phyloP scores from a whole-genome alignment of 2,329 filamentous ascomycete genomes.

The Blastomyces gilchristii region DNA sequence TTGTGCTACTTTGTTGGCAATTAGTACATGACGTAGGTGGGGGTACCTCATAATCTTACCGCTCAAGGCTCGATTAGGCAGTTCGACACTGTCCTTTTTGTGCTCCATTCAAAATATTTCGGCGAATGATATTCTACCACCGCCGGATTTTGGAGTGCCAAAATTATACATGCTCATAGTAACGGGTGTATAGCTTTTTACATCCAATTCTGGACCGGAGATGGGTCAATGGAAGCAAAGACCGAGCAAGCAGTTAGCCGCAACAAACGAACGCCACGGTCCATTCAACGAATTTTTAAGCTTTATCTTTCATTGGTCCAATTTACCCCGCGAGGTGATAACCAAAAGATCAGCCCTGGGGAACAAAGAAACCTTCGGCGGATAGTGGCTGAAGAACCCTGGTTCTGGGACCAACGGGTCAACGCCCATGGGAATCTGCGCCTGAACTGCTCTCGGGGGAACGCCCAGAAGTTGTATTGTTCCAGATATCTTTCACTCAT shows the following conservation, averaged over 20 bases:
- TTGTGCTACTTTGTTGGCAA: not conserved
- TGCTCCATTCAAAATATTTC: not conserved
- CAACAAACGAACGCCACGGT: not conserved
- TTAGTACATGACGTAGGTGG: not conserved
- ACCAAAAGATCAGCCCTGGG: not conserved
- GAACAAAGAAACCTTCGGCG: constrained; percentile 5
- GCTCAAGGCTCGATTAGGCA: constrained; percentile 1
- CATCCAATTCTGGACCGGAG: not conserved
- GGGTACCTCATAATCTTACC: not conserved
- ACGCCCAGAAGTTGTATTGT: constrained; percentile 1
- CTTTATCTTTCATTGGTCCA: not conserved
- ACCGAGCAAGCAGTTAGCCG: not conserved
- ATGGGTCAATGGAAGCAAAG: not conserved
- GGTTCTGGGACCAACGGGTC: constrained; percentile 5
- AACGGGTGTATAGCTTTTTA: not conserved
- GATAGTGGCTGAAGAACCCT: constrained; percentile 5
- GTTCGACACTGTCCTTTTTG: constrained; percentile 2
- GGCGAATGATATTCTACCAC: not conserved
- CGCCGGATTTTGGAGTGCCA: not conserved
- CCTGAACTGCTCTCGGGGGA: not conserved
- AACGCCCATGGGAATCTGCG: not conserved
- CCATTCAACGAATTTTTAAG: not conserved
- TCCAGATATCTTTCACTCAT: not conserved
- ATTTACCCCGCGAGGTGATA: constrained; percentile 4
- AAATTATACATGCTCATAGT: not conserved